Base-by-base conservation (phyloP, 208 protist genomes). In the Crithidia mellificae region DNA sequence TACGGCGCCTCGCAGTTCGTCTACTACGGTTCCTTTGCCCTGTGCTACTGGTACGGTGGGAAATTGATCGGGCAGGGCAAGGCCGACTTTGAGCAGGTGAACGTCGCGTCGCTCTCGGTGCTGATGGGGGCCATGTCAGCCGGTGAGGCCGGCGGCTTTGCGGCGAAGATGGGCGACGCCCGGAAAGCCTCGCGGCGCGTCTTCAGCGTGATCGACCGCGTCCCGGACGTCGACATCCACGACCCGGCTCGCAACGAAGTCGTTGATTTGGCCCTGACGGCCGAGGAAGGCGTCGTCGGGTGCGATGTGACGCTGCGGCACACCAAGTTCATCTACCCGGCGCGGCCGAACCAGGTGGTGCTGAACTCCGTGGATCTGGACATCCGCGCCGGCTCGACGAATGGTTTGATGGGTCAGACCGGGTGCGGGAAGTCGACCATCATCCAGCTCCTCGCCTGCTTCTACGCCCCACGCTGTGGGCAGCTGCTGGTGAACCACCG, bases 361-460 rank as follows among this genome's bases (percentile, higher is more conserved):
- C 49, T 79, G 47, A 53, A 53, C 58, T 57, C 67, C 55, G 20
- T 68, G 49, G 55, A 12, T 30, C 34, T 69, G 20, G 5, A 9
- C 14, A 87, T 77, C 53, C 81, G 72, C 0, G 77, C 55, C 11
- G 69, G 52, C 38, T 63, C 73, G 29, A 81, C 83, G 46, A 84
- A 78, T 22, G 88, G 73, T 12, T 63, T 96, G 9, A 74, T 95
- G 1, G 93, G 93, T 29, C 75, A 34, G 39, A 85, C 77, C 25
- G 93, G 93, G 24, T 80, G 77, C 43, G 92, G 92, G 57, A 97
- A 95, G 80, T 85, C 72, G 11, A 92, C 90, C 2, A 20, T 89
- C 8, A 62, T 90, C 17, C 39, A 53, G n/a, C 78, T 97, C 27
- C 55, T 95, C n/a, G 72, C 80, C 63, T 82, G 90, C 56, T 73